Percentiles rank a stretch among this genome's conserved stretches.
phyloP scores from a whole-genome alignment of 768 basidiomycete genomes.

The Pholiota conissans region DNA sequence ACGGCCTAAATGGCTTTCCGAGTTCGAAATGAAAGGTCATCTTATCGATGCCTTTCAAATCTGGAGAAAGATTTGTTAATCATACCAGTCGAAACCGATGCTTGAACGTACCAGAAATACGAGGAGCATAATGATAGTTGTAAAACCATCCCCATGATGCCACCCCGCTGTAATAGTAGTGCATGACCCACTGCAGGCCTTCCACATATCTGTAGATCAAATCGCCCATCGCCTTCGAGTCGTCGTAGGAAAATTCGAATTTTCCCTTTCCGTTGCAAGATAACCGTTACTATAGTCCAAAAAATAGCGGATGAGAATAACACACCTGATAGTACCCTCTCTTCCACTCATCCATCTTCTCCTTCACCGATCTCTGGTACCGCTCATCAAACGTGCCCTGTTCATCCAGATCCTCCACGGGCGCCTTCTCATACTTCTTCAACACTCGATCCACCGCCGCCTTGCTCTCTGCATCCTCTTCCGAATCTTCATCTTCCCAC shows the following conservation, averaged over 20 bases:
- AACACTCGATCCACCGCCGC: constrained; percentile 82
- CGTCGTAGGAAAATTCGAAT: constrained; percentile 75
- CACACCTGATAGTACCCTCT: constrained; percentile 80
- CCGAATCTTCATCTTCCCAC: constrained; percentile 42
- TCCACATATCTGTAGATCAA: constrained; percentile 85
- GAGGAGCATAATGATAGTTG: constrained; percentile 95
- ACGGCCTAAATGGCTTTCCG: constrained; percentile 89
- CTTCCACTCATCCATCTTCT: constrained; percentile 95
- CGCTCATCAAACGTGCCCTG: constrained; percentile 77
- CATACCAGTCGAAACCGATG: not conserved
- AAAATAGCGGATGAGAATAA: not conserved
- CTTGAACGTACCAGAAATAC: constrained; percentile 77
- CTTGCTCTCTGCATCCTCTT: constrained; percentile 69
- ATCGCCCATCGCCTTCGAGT: constrained; percentile 65
- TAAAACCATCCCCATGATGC: constrained; percentile 99
- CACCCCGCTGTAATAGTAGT: constrained; percentile 97
- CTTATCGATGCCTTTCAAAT: constrained; percentile 68
- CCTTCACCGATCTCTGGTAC: constrained; percentile 67
- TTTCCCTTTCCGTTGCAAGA: constrained; percentile 71
- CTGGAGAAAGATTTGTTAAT: constrained; percentile 24
- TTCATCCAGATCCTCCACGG: constrained; percentile 69
- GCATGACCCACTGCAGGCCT: constrained; percentile 98
- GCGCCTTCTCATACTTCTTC: constrained; percentile 85
- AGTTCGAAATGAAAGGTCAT: constrained; percentile 87
- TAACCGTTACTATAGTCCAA: not conserved